phyloP scores from a whole-genome alignment of 1,284 basidiomycete genomes.

The Golubevia sp. region DNA sequence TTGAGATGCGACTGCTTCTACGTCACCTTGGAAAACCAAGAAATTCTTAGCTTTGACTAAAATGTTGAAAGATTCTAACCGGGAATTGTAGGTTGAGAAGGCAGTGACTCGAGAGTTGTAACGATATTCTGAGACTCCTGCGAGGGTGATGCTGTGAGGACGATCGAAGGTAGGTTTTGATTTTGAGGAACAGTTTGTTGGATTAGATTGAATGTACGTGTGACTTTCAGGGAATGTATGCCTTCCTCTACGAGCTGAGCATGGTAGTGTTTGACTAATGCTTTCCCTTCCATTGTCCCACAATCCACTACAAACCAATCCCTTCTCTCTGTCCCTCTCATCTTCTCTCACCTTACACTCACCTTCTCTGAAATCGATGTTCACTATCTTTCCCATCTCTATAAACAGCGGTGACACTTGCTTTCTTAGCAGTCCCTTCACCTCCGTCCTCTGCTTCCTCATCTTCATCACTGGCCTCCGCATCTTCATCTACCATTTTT shows the following conservation, averaged over 20 bases:
- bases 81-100: slow-evolving; percentile 42
- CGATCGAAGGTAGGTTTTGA: not conserved
- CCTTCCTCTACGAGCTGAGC: too few species aligned
- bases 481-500: slow-evolving; percentile 66
- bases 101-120: slow-evolving; percentile 44
- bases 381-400: slow-evolving; percentile 77
- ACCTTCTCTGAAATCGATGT: slow-evolving; percentile 89
- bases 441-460: slow-evolving; percentile 70
- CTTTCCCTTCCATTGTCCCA: too few species aligned
- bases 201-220: too few species aligned
- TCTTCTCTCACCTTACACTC: slow-evolving; percentile 60
- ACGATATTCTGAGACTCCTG: slow-evolving; percentile 71
- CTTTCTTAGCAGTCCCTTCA: slow-evolving; percentile 83
- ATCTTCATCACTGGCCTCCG: slow-evolving; percentile 52
- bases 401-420: slow-evolving; percentile 93
- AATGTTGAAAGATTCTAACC: slow-evolving; percentile 70
- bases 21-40: slow-evolving; percentile 95
- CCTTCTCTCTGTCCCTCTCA: not conserved
- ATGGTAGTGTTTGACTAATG: too few species aligned
- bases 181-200: too few species aligned
- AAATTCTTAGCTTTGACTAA: slow-evolving; percentile 99
- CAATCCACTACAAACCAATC: slow-evolving; percentile 5
- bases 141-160: slow-evolving; percentile 74
- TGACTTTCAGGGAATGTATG: too few species aligned
- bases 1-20: slow-evolving; percentile 95